Evolutionary conservation across 129 eudicot genomes (phyloP), one percentile per base, ranked within the genome.

Genomic region (Saussurea involucrata): DNA sequence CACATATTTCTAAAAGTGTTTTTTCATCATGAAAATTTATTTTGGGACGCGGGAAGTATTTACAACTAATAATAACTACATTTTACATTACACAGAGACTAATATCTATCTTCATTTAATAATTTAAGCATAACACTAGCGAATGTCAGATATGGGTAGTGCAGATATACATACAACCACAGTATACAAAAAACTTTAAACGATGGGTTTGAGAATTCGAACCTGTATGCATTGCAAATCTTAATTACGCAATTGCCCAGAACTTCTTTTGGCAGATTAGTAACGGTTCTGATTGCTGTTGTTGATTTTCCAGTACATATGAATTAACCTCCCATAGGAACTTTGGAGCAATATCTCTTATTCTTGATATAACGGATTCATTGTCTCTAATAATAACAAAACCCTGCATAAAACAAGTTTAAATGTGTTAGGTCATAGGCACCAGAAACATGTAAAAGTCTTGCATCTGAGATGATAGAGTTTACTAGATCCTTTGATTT

Each of bases 321-420:
- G 87, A 81, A 72, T 82, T 80, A 24, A 90, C 87, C 8, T 94
- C 96, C 98, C 98, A 91, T 13, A 91, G 89, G 77, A 87, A 94
- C 72, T 86, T 86, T 0, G 90, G 83, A 66, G 97, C 97, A 4
- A 83, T 83, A 21, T 89, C 90, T 81, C 57, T 78, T 74, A 94
- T 73, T 80, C 90, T 84, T 71, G 93, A 78, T 42, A 86, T 72
- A 27, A 89, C 81, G 25, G 84, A 63, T 13, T 89, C 97, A 24
- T 86, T 90, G 29, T 90, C 97, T 85, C 96, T 84, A 13, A 91
- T 86, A 31, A 94, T 91, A 8, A 91, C 53, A 74, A 78, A 83
- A 0, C 97, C 97, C 96, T 94, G 86, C 79, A 81, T 73, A 71
- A 31, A 9, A 21, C 73, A 67, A 74, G 57, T 66, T 57, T 24